These are phyloP conservation scores for Aspergillus sp. DNA, from an alignment of 2,329 filamentous ascomycete species.

Conservation along the genomic window DNA sequence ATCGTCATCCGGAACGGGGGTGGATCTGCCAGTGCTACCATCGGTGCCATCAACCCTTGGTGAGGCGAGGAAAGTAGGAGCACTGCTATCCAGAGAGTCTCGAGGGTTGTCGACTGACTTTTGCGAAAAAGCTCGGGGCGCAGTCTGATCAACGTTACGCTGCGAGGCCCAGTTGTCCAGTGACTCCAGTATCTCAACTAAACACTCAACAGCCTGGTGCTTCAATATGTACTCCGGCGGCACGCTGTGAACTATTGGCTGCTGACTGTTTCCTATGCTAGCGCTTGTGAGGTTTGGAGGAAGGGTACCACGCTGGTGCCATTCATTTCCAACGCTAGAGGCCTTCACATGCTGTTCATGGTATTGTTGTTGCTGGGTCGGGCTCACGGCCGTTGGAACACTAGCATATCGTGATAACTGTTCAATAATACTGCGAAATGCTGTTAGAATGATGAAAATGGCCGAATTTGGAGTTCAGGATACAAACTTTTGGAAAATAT, in stretches of 20 bases:
- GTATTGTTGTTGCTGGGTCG: constrained; percentile 79
- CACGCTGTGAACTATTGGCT: constrained; percentile 59
- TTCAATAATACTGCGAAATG: constrained; percentile 69
- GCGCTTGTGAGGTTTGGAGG: constrained; percentile 83
- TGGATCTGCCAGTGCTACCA: constrained; percentile 60
- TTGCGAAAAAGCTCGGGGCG: constrained; percentile 48
- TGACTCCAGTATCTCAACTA: constrained; percentile 85
- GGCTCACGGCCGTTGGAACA: constrained; percentile 70
- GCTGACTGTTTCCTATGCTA: constrained; percentile 60
- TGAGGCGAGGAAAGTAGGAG: constrained; percentile 53
- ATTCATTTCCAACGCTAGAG: constrained; percentile 65
- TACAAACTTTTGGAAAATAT: constrained; percentile 77
- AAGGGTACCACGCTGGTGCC: constrained; percentile 81
- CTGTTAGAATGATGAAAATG: background rate
- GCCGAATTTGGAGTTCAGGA: background rate
- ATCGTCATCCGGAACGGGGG: constrained; percentile 78
- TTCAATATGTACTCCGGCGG: constrained; percentile 91
- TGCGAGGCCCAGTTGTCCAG: constrained; percentile 91
- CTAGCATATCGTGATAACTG: constrained; percentile 87
- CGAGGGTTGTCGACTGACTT: constrained; percentile 61
- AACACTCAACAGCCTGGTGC: constrained; percentile 79
- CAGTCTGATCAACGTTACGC: constrained; percentile 54
- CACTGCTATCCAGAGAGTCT: constrained; percentile 71
- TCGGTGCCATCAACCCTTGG: constrained; percentile 59
- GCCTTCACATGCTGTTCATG: constrained; percentile 72